These are phyloP conservation scores for Phoenix roebelenii DNA, from an alignment of 176 grass and related monocot species.

Conservation along the genomic window DNA sequence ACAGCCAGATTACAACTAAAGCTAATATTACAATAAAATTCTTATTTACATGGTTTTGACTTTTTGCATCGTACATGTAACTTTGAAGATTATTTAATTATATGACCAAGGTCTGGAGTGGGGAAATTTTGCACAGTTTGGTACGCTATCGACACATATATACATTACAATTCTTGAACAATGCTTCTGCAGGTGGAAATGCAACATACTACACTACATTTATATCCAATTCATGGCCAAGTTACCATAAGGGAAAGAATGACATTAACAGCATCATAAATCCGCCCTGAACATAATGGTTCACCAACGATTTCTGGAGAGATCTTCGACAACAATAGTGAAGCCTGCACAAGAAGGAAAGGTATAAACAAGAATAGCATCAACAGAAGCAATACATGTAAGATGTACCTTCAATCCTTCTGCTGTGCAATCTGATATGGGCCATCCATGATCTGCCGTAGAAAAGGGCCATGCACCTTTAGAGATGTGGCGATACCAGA, in stretches of 20 bases:
- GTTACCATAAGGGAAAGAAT: conserved; percentile 86
- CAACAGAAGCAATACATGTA: not conserved
- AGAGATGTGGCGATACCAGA: conserved; percentile 91
- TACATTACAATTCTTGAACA: no score
- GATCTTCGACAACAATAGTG: conserved; percentile 72
- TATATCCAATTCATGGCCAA: not conserved
- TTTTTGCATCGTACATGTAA: no score
- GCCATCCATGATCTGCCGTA: conserved; percentile 84
- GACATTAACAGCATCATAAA: conserved; percentile 91
- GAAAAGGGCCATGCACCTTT: conserved; percentile 99
- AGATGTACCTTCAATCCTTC: conserved; percentile 78
- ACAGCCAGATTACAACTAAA: no score
- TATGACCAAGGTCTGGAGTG: no score
- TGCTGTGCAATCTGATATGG: conserved; percentile 91
- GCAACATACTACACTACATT: no score
- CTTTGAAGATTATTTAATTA: no score
- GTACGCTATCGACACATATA: no score
- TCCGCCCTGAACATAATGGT: conserved; percentile 38
- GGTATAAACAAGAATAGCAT: not conserved
- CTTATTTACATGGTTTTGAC: no score
- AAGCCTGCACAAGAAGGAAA: conserved; percentile 37
- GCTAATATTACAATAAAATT: no score
- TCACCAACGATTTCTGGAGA: conserved; percentile 72
- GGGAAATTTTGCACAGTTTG: no score
- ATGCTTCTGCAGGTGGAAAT: no score